Percentiles rank a stretch among this genome's conserved stretches.
Evolutionary conservation across 306 rosid genomes (phyloP).

Genomic region (Pyrus pyrifolia): DNA sequence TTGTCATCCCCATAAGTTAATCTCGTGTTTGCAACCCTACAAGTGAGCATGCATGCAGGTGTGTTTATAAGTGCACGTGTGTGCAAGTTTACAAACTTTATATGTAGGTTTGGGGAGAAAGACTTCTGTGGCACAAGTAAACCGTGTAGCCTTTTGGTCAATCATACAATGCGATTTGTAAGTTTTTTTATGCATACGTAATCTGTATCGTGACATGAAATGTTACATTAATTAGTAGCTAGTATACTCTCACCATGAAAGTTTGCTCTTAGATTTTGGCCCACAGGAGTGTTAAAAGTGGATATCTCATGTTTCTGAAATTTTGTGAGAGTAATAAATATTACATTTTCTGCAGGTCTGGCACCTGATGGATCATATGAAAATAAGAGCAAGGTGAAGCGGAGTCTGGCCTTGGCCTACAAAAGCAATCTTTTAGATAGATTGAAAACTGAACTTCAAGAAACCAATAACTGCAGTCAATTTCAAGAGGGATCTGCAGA

Average conservation of each 20-base stretch:
- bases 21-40: not conserved
- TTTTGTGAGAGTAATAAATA: not conserved
- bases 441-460: conserved; percentile 25
- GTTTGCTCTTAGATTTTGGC: not conserved
- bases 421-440: conserved; percentile 20
- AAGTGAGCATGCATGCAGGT: not conserved
- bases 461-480: not conserved
- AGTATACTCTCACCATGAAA: no score
- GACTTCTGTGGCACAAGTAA: not conserved
- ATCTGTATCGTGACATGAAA: no score
- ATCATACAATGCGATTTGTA: not conserved
- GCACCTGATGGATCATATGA: conserved; percentile 27
- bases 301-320: not conserved
- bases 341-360: conserved; percentile 30
- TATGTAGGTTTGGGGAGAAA: no score
- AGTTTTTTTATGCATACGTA: no score
- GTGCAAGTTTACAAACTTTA: no score
- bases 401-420: conserved; percentile 27
- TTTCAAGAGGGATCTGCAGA: conserved; percentile 19
- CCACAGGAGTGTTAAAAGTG: not conserved
- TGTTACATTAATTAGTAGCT: no score
- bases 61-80: not conserved
- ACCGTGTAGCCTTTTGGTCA: not conserved
- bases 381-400: conserved; percentile 31
- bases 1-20: not conserved